phyloP scores from a whole-genome alignment of 495 filamentous ascomycete genomes.

The Usnea hakonensis region DNA sequence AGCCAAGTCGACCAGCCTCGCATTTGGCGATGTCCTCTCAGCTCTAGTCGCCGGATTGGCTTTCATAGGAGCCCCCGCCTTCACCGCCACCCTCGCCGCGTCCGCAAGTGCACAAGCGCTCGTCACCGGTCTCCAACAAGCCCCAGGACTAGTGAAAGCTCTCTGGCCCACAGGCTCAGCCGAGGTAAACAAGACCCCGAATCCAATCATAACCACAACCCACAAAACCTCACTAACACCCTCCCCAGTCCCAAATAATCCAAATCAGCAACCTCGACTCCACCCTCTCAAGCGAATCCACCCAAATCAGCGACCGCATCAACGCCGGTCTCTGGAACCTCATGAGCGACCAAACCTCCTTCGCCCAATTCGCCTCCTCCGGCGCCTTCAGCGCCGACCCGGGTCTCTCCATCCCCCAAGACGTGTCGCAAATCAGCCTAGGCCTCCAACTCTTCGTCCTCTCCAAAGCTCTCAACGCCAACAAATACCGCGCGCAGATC shows the following conservation, averaged over 20 bases:
- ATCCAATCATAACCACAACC: too few species aligned
- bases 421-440: neutral
- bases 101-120: too few species aligned
- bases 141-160: too few species aligned
- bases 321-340: neutral
- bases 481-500: neutral
- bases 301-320: neutral
- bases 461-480: neutral
- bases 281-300: neutral
- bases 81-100: too few species aligned
- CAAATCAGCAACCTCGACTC: neutral
- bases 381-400: neutral
- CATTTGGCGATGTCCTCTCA: too few species aligned
- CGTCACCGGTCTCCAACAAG: too few species aligned
- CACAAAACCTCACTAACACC: too few species aligned
- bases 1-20: too few species aligned
- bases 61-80: too few species aligned
- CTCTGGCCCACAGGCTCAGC: too few species aligned
- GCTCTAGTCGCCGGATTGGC: too few species aligned
- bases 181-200: too few species aligned
- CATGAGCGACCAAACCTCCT: conserved; percentile 10
- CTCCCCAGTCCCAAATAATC: neutral
- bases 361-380: neutral
- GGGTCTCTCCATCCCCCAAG: neutral
- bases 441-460: neutral